Evolutionary conservation across 805 yeast species (phyloP).

Genomic region (Brettanomyces naardenensis): DNA sequence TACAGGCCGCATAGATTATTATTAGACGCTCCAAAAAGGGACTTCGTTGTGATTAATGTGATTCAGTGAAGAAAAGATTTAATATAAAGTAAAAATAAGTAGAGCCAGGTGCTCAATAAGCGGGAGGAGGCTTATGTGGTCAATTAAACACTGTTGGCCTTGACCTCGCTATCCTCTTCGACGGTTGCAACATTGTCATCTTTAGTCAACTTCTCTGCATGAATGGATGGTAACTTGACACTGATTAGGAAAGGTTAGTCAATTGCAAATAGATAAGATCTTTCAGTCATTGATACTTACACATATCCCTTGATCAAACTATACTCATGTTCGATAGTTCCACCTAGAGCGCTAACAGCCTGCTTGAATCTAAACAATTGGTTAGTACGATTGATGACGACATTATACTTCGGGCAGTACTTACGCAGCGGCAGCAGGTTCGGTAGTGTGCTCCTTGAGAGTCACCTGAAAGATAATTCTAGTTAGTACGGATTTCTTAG

Average conservation of each 20-base stretch:
- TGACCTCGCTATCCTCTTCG: conserved; percentile 65
- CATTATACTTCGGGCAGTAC: conserved; percentile 11
- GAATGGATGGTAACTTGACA: conserved; percentile 46
- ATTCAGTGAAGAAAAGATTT: no score
- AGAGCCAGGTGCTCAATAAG: no score
- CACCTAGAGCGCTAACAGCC: conserved; percentile 45
- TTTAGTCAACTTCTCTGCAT: conserved; percentile 36
- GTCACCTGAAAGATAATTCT: conserved; percentile 22
- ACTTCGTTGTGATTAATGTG: no score
- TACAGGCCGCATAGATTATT: no score
- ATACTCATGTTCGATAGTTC: conserved; percentile 53
- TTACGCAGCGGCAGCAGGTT: conserved; percentile 25
- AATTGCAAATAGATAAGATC: not conserved
- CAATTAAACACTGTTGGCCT: conserved; percentile 26
- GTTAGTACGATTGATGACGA: conserved; percentile 1
- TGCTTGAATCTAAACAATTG: conserved; percentile 34
- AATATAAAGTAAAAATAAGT: no score
- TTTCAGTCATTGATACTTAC: conserved; percentile 17
- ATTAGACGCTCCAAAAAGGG: no score
- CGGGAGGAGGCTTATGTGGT: no score
- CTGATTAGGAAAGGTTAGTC: conserved; percentile 8
- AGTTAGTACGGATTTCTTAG: not conserved
- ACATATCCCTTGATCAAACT: conserved; percentile 60
- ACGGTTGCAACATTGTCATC: conserved; percentile 48
- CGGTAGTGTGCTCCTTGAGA: conserved; percentile 28